Conservation (phyloP, 73 alveolate genomes). For the Urostyla sp. region DNA sequence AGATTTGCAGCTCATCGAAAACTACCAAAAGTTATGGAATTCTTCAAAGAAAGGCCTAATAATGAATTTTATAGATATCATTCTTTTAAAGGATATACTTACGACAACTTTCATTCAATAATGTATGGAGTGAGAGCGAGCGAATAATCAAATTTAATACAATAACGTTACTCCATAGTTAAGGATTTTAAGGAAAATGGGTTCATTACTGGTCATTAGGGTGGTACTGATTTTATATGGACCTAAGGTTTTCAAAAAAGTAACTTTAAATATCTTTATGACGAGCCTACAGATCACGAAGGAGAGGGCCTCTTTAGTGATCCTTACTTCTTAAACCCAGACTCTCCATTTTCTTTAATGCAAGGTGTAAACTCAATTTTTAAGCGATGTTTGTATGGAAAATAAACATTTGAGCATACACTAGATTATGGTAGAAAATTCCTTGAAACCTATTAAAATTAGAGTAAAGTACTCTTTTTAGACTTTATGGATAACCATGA, state of each 20-base stretch:
- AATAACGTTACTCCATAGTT: conserved; percentile 60
- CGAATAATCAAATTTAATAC: not conserved
- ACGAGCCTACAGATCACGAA: conserved; percentile 79
- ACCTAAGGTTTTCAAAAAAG: conserved; percentile 72
- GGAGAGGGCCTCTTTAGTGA: conserved; percentile 80
- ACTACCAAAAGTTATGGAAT: conserved; percentile 71
- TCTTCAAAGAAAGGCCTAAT: conserved; percentile 58
- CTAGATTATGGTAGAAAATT: conserved; percentile 80
- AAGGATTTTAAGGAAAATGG: conserved; percentile 76
- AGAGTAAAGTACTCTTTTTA: conserved; percentile 74
- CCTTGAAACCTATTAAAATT: conserved; percentile 73
- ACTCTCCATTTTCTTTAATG: conserved; percentile 75
- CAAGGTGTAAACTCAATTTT: conserved; percentile 83
- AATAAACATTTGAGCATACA: conserved; percentile 80
- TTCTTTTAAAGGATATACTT: conserved; percentile 70
- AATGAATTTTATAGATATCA: conserved; percentile 80
- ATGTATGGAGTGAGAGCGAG: conserved; percentile 68
- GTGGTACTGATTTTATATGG: conserved; percentile 74
- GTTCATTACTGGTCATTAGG: conserved; percentile 81
- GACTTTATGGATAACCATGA: conserved; percentile 85
- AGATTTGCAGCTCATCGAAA: conserved; percentile 65
- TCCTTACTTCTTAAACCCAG: conserved; percentile 79
- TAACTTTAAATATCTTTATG: conserved; percentile 62
- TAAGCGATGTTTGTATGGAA: conserved; percentile 84
- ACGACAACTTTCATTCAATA: conserved; percentile 72